Evolutionary conservation across 2,329 filamentous ascomycete genomes (phyloP).

Genomic region (Claviceps spartinae): DNA sequence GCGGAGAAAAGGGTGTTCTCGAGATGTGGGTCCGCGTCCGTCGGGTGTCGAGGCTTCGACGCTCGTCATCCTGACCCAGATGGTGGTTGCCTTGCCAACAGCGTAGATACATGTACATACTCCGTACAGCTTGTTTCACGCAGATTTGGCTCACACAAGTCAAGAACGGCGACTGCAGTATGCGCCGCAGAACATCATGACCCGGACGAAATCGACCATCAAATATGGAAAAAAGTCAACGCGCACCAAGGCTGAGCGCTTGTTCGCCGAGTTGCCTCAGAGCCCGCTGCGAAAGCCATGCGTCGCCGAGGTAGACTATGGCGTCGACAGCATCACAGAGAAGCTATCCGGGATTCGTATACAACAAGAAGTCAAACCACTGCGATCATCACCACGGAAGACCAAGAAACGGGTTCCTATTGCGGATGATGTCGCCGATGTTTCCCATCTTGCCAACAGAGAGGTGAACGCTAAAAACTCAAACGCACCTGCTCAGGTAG

Average conservation of each 20-base stretch:
- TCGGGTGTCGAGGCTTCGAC: background rate
- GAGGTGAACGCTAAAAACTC: too few species aligned
- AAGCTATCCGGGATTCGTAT: conserved; percentile 20
- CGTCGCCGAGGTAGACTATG: conserved; percentile 9
- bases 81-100: conserved; percentile 8
- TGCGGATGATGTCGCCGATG: conserved; percentile 6
- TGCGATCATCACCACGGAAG: conserved; percentile 9
- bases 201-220: conserved; percentile 27
- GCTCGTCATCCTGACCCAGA: background rate
- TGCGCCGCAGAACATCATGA: conserved; percentile 24
- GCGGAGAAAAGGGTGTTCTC: background rate
- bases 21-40: conserved; percentile 4
- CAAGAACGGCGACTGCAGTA: background rate
- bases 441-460: background rate
- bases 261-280: conserved; percentile 38
- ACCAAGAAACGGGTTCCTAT: conserved; percentile 2
- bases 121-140: too few species aligned
- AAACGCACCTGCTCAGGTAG: too few species aligned
- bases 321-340: conserved; percentile 20
- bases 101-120: too few species aligned
- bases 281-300: conserved; percentile 29
- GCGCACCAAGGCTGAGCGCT: conserved; percentile 31
- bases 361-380: conserved; percentile 7
- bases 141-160: background rate
- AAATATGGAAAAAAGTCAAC: conserved; percentile 39